phyloP scores from a whole-genome alignment of 345 rosid genomes.

The Corchorus capsularis region DNA sequence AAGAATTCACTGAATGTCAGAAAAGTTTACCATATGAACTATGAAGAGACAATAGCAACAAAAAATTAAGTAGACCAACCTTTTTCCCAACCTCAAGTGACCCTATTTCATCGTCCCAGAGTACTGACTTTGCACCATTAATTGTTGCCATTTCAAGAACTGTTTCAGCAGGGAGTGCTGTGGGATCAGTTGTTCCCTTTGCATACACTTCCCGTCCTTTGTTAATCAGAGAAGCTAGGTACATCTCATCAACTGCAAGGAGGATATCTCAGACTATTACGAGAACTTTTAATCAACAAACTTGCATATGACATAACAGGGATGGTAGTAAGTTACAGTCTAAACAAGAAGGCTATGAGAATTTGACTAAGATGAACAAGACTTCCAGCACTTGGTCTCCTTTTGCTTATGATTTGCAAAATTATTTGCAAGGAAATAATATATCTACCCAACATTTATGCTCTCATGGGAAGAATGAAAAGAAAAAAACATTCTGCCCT shows the following conservation, averaged over 20 bases:
- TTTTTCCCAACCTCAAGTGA: constrained; percentile 68
- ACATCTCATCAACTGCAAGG: constrained; percentile 71
- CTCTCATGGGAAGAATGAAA: no score
- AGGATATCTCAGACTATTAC: neutral
- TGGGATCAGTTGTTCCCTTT: constrained; percentile 57
- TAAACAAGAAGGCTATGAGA: neutral
- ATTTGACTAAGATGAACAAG: neutral
- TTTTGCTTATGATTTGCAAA: neutral
- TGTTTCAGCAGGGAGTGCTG: constrained; percentile 67
- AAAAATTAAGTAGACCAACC: constrained; percentile 35
- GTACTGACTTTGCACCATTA: constrained; percentile 70
- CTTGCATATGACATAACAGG: neutral
- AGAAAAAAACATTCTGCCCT: neutral
- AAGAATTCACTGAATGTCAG: neutral
- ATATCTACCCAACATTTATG: neutral
- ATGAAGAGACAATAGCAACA: neutral
- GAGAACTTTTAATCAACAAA: no score
- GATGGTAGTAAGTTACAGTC: neutral
- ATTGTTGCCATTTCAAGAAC: constrained; percentile 60
- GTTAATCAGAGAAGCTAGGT: constrained; percentile 69
- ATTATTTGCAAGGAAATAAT: neutral
- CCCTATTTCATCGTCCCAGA: constrained; percentile 75
- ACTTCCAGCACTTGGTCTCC: neutral
- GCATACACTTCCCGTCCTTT: constrained; percentile 53
- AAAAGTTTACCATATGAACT: neutral